Evolutionary conservation across 352 stramenopile species (phyloP), one percentile per base, ranked within the genome.

Genomic region (Pythium rishiriense): DNA sequence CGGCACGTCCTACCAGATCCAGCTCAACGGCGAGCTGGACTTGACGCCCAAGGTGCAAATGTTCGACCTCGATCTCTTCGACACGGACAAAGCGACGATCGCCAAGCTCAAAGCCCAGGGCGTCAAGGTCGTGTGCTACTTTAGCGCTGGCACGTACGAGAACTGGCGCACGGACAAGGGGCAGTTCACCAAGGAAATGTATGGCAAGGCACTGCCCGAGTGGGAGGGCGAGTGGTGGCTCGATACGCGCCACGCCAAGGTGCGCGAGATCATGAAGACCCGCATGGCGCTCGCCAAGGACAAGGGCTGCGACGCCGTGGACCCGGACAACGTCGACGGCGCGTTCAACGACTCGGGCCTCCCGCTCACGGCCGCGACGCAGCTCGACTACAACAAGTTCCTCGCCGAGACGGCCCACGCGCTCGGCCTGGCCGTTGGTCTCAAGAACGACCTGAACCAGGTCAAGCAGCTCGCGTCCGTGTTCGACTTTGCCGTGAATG

Each of bases 401-500:
- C 53, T 87, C 42, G 76, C 73, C 19, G 58, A 29, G 1, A 74
- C 66, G 8, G 80, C 78, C 0, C 78, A 86, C 59, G n/a, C 10
- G 10, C 59, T 79, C n/a, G 59, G 72, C 29, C 63, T 87, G 33
- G 57, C 68, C 0, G 78, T 89, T 21, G 76, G 76, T 8, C 62
- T 87, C 50, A 87, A 89, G 68, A 89, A 89, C 58, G 69, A 77
- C 41, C 39, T 85, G 28, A 62, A 69, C 50, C 72, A 81, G 58
- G 61, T 86, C 42, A 31, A 62, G 8, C 57, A 75, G 19, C 55
- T 87, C 19, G 70, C 81, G 26, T 49, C 64, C 15, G 43, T 67
- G 41, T 86, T 86, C 21, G 78, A 89, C 66, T 87, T 87, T 46
- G 75, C 78, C 6, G 69, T 87, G 43, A 86, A 83, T 47, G 80